phyloP scores from a whole-genome alignment of 192 early-diverging fungal species.

The Glomus cerebriforme region DNA sequence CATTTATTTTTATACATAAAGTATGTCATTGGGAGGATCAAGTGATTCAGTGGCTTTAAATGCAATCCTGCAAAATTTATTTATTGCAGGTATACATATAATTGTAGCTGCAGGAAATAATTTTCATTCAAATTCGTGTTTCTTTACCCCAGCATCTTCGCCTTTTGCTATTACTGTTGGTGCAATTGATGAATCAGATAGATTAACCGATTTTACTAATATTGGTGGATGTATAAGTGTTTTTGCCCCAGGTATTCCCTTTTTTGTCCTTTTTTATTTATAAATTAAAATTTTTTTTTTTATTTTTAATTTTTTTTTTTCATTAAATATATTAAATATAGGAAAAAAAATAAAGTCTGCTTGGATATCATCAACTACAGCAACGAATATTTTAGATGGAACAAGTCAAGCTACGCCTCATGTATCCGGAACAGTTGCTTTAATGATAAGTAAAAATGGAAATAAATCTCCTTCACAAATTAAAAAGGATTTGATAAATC shows the following conservation, averaged over 20 bases:
- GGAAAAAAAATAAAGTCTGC: not conserved
- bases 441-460: too few species aligned
- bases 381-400: not conserved
- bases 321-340: not conserved
- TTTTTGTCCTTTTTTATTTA: too few species aligned
- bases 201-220: conserved; percentile 81
- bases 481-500: too few species aligned
- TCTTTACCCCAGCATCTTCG: conserved; percentile 73
- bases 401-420: not conserved
- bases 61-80: conserved; percentile 37
- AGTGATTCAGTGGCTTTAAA: conserved; percentile 78
- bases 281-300: too few species aligned
- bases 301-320: not conserved
- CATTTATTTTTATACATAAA: conserved; percentile 45
- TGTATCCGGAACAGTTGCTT: not conserved
- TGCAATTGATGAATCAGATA: conserved; percentile 68
- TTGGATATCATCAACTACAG: not conserved
- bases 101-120: conserved; percentile 89
- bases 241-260: conserved; percentile 74
- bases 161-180: conserved; percentile 80
- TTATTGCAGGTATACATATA: conserved; percentile 70
- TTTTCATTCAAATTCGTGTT: conserved; percentile 70
- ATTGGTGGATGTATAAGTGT: conserved; percentile 84
- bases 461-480: too few species aligned
- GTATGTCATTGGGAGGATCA: conserved; percentile 89